phyloP scores from a whole-genome alignment of 2,329 filamentous ascomycete genomes.

The Blastomyces emzantsi region DNA sequence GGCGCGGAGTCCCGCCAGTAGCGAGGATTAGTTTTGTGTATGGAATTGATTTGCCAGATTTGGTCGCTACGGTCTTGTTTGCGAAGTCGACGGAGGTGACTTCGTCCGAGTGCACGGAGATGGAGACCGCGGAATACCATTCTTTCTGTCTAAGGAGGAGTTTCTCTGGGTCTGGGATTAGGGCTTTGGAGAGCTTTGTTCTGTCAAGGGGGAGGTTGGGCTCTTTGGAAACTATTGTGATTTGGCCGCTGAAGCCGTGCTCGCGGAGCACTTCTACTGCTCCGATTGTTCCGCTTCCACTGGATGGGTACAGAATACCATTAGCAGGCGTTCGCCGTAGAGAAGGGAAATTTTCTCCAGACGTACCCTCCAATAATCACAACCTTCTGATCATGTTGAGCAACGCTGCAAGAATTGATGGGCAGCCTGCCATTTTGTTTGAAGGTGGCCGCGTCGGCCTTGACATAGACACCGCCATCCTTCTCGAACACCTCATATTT shows the following conservation, averaged over 20 bases:
- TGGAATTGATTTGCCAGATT: slow-evolving; percentile 57
- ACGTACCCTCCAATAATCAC: slow-evolving; percentile 69
- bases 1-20: slow-evolving; percentile 69
- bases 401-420: slow-evolving; percentile 59
- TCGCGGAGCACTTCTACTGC: slow-evolving; percentile 74
- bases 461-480: slow-evolving; percentile 75
- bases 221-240: slow-evolving; percentile 79
- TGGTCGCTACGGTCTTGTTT: slow-evolving; percentile 63
- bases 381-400: slow-evolving; percentile 54
- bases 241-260: slow-evolving; percentile 65
- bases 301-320: slow-evolving; percentile 17
- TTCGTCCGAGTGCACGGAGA: slow-evolving; percentile 48
- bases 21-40: slow-evolving; percentile 90
- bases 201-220: slow-evolving; percentile 83
- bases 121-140: slow-evolving; percentile 60
- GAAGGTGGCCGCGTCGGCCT: slow-evolving; percentile 67
- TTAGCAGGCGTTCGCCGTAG: not conserved
- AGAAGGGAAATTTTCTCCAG: not conserved
- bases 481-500: slow-evolving; percentile 74
- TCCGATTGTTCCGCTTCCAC: slow-evolving; percentile 76
- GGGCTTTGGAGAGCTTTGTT: slow-evolving; percentile 89
- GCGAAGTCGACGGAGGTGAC: slow-evolving; percentile 71
- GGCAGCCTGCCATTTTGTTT: slow-evolving; percentile 66
- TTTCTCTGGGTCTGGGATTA: slow-evolving; percentile 72
- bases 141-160: slow-evolving; percentile 65